Evolutionary conservation across 139 green algal genomes (phyloP), one percentile per base, ranked within the genome.

Genomic region (Tetradesmus obliquus): DNA sequence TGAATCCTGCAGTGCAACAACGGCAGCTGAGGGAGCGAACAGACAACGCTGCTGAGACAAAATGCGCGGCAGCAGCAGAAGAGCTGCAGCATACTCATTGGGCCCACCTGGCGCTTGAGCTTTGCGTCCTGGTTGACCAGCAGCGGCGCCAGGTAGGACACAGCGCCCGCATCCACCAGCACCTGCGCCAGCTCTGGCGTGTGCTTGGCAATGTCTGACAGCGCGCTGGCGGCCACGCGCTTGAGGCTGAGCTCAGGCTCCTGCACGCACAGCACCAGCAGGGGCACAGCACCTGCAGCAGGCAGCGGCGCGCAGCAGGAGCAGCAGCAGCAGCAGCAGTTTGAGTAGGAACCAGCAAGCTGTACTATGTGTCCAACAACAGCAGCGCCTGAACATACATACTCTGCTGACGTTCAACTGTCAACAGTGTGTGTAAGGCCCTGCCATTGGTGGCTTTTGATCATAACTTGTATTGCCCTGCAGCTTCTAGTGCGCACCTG

Each of bases 131-230:
- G 96, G 89, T 95, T 97, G 86, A 96, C 92, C 9, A 99, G 94
- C 86, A 98, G 93, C 0, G 96, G 95, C 5, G 96, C 97, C 55
- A 98, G 89, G 93, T 98, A 97, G 0, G 95, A 92, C 19, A 99
- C 96, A 8, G 96, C 95, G 2, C 97, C 97, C 22, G 97, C 97
- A 87, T 99, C 97, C 15, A 98, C 97, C 54, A 99, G 95, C 3
- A 95, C 94, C 94, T 98, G 96, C 4, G 97, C 97, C 82, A 98
- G 94, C 95, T 98, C 96, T 2, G 97, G 95, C 6, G 94, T 97
- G 94, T 99, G 97, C 94, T 98, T 98, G 79, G 97, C 95, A 32
- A 99, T 96, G 95, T 99, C 97, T 12, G 92, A 94, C 24, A 99
- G 92, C 3, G 96, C 94, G 2, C 94, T 97, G 24, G 97, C 96